Percentiles rank a stretch among this genome's conserved stretches.
phyloP scores from a whole-genome alignment of 2,329 filamentous ascomycete genomes.

The Sphaerostilbella broomeana region DNA sequence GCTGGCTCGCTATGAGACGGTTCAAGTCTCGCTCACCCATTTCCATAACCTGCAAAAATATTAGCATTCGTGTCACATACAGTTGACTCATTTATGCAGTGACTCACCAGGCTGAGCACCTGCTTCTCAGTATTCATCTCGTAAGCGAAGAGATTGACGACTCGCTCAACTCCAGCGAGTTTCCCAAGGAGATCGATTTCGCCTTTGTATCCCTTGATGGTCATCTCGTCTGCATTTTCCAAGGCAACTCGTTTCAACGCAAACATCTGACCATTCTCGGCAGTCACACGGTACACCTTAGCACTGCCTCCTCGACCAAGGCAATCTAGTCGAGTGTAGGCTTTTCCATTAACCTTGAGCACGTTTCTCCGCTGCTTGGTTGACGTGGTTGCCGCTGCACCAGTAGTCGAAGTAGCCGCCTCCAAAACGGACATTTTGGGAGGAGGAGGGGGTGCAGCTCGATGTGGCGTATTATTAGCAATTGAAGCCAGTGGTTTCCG shows the following conservation, averaged over 20 bases:
- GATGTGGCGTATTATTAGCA: constrained; percentile 64
- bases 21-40: constrained; percentile 92
- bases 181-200: constrained; percentile 88
- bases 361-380: constrained; percentile 71
- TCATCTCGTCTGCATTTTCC: constrained; percentile 78
- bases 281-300: constrained; percentile 93
- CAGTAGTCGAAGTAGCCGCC: constrained; percentile 76
- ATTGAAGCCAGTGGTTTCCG: constrained; percentile 49
- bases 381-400: constrained; percentile 69
- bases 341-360: constrained; percentile 82
- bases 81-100: too few relatives aligned
- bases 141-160: constrained; percentile 85
- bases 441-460: constrained; percentile 72
- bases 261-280: constrained; percentile 93
- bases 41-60: constrained; percentile 70
- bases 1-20: constrained; percentile 67
- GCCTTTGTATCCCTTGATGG: constrained; percentile 82
- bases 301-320: constrained; percentile 89
- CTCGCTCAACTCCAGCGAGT: constrained; percentile 76
- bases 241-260: constrained; percentile 89
- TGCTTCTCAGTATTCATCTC: constrained; percentile 92
- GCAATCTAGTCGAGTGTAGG: constrained; percentile 82
- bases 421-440: constrained; percentile 98
- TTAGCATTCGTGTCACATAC: not conserved
- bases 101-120: constrained; percentile 71